Conservation (phyloP, 108 stramenopile species). For the Ochromonas danica region DNA sequence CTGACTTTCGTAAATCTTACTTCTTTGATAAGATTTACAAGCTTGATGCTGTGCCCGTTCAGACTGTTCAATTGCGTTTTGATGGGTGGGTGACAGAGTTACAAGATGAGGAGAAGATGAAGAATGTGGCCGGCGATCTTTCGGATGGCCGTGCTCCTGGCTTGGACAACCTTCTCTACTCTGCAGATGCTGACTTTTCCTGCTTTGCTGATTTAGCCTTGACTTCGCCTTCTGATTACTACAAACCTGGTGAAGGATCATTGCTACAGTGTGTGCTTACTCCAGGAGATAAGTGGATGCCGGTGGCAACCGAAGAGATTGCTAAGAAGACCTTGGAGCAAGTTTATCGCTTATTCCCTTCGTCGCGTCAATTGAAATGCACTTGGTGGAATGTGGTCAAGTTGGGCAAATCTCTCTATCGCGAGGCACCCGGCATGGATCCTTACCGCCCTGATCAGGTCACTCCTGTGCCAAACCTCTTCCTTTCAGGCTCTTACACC, state of each 20-base stretch:
- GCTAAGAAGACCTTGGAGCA: slow-evolving; percentile 48
- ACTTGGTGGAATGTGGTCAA: slow-evolving; percentile 93
- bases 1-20: slow-evolving; percentile 74
- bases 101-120: slow-evolving; percentile 76
- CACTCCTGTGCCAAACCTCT: slow-evolving; percentile 91
- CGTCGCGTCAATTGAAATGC: slow-evolving; percentile 79
- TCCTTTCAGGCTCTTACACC: slow-evolving; percentile 91
- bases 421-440: slow-evolving; percentile 90
- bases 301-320: slow-evolving; percentile 49
- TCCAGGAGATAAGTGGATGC: slow-evolving; percentile 56
- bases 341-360: slow-evolving; percentile 75
- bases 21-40: slow-evolving; percentile 94
- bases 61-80: slow-evolving; percentile 92
- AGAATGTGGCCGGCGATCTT: slow-evolving; percentile 78
- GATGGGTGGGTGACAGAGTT: slow-evolving; percentile 96
- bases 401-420: slow-evolving; percentile 81
- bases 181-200: slow-evolving; percentile 90
- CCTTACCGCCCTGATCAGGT: slow-evolving; percentile 86
- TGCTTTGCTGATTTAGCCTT: slow-evolving; percentile 93
- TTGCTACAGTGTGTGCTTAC: slow-evolving; percentile 56
- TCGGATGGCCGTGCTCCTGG: slow-evolving; percentile 78
- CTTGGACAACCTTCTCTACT: slow-evolving; percentile 90
- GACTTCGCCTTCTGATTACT: slow-evolving; percentile 85
- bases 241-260: slow-evolving; percentile 79
- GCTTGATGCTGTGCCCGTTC: slow-evolving; percentile 87